Conservation (phyloP, 257 asterid genomes). For the Solanum ossicruentum region DNA sequence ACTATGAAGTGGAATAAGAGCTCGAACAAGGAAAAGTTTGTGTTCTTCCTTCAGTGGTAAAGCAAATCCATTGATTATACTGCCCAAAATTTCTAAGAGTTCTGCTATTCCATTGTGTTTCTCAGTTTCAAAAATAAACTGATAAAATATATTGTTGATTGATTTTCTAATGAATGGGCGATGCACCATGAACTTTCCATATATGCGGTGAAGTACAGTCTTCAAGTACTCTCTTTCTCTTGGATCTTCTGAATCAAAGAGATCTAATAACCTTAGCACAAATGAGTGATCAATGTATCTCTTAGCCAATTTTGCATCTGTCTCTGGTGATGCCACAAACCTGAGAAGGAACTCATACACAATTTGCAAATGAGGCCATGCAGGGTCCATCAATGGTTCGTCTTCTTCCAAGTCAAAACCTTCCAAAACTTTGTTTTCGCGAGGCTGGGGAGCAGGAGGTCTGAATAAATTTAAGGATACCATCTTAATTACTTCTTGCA, state of each 20-base stretch:
- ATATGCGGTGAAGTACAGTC: constrained; percentile 80
- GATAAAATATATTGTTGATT: constrained; percentile 68
- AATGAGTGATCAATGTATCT: constrained; percentile 79
- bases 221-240: constrained; percentile 88
- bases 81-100: constrained; percentile 81
- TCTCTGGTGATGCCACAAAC: constrained; percentile 77
- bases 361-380: constrained; percentile 88
- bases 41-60: constrained; percentile 89
- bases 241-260: constrained; percentile 93
- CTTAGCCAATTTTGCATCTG: constrained; percentile 86
- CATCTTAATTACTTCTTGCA: constrained; percentile 66
- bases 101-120: constrained; percentile 87
- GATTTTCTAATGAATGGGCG: constrained; percentile 84
- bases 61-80: constrained; percentile 86
- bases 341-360: constrained; percentile 78
- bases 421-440: constrained; percentile 55
- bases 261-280: constrained; percentile 60
- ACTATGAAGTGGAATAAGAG: constrained; percentile 77
- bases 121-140: constrained; percentile 78
- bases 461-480: constrained; percentile 65
- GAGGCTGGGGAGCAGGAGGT: constrained; percentile 44
- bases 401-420: constrained; percentile 84
- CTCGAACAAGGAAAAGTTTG: constrained; percentile 77
- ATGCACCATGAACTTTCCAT: constrained; percentile 95
- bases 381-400: constrained; percentile 78